Percentiles rank a stretch among this genome's conserved stretches.
Evolutionary conservation across 805 yeast species (phyloP).

Genomic region (Wickerhamiella spandovensis): DNA sequence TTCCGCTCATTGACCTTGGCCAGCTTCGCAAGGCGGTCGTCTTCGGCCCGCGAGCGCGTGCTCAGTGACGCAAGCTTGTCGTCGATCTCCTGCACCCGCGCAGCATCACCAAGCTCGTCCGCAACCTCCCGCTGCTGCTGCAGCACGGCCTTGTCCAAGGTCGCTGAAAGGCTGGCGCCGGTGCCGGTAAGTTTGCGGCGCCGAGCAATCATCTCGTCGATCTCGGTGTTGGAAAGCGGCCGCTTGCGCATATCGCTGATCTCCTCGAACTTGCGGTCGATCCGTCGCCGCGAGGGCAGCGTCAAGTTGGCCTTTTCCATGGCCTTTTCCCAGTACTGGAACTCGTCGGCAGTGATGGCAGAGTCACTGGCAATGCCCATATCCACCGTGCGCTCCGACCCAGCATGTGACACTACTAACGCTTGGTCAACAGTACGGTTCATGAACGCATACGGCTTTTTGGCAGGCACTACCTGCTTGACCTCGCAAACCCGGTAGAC

Average conservation of each 20-base stretch:
- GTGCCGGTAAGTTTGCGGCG: conserved; percentile 51
- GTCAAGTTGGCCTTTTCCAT: conserved; percentile 42
- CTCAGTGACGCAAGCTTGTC: conserved; percentile 16
- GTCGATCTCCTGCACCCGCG: conserved; percentile 23
- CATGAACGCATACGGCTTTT: conserved; percentile 38
- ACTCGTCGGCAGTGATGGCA: conserved; percentile 57
- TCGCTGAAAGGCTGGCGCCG: conserved; percentile 33
- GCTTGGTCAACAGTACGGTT: conserved; percentile 40
- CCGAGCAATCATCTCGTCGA: conserved; percentile 62
- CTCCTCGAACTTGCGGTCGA: conserved; percentile 51
- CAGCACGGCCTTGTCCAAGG: conserved; percentile 55
- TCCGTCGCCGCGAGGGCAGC: conserved; percentile 50
- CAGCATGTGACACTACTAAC: conserved; percentile 71
- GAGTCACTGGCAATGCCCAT: conserved; percentile 73
- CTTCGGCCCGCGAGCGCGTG: neutral
- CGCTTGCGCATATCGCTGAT: conserved; percentile 49
- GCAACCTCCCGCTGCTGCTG: conserved; percentile 70
- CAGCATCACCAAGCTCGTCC: conserved; percentile 29
- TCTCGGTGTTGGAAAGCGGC: conserved; percentile 54
- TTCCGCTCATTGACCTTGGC: conserved; percentile 74
- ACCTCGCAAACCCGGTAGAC: conserved; percentile 77
- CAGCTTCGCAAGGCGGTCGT: conserved; percentile 39
- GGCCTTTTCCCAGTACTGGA: conserved; percentile 50
- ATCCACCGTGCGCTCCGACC: conserved; percentile 57
- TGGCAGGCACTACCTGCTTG: conserved; percentile 38